Evolutionary conservation across 2,329 filamentous ascomycete genomes (phyloP), one percentile per base, ranked within the genome.

Genomic region (Tympanopsis confertula): DNA sequence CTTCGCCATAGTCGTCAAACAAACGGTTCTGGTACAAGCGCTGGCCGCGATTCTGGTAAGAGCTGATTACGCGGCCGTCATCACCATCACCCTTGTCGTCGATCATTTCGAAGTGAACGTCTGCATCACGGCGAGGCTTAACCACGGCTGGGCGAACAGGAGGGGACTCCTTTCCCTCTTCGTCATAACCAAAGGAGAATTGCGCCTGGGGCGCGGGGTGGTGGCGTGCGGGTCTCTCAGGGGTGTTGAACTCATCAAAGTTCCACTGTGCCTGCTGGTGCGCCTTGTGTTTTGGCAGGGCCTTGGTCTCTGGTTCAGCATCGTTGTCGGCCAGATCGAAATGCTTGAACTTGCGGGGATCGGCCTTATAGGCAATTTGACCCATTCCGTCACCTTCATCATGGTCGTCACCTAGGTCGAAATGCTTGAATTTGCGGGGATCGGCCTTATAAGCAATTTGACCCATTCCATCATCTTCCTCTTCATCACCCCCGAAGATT

Each of bases 1-100:
- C 30, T 33, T 33, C 10, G n/a, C n/a, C n/a, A n/a, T 28, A 28
- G 22, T 7, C 7, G 22, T 26, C 22, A 26, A 26, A 26, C 7
- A 26, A 7, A 10, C 7, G 22, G 22, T 26, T n/a, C 7, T n/a
- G 22, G 15, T 33, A 33, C 10, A 33, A 15, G 15, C 15, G 12
- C 10, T 12, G 30, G 30, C 30, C 30, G 10, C 17, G 10, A 15
- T 33, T 33, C 15, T 18, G 12, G 30, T 12, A 33, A 17, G 30
- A 33, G 30, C 30, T 33, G 30, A 33, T 33, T 10, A 33, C 17
- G 30, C 30, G 30, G n/a, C n/a, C n/a, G n/a, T n/a, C n/a, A n/a
- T n/a, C n/a, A n/a, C n/a, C n/a, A 15, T 13, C 7, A 7, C 15
- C 15, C 12, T 18, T 13, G 12, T 10, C 10, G 17, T 33, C 30